These are phyloP conservation scores for Agroathelia rolfsii DNA, from an alignment of 1,284 basidiomycete species.

Conservation along the genomic window DNA sequence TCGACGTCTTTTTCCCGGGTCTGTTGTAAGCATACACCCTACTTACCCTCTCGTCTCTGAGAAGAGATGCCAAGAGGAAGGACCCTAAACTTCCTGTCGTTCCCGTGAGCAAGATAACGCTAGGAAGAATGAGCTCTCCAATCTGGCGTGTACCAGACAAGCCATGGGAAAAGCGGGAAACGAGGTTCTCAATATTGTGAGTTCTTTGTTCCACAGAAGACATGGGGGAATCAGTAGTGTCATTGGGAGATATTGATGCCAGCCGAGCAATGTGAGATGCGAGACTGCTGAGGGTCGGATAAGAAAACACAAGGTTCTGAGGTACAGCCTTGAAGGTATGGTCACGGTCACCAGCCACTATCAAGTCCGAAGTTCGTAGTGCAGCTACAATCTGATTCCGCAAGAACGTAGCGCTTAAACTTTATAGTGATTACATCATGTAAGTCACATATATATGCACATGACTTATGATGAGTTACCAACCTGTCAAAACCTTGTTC, in stretches of 20 bases:
- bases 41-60: conserved; percentile 12
- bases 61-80: conserved; percentile 16
- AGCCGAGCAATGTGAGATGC: conserved; percentile 10
- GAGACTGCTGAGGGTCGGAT: conserved; percentile 16
- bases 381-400: conserved; percentile 16
- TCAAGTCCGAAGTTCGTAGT: conserved; percentile 9
- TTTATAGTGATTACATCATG: conserved; percentile 7
- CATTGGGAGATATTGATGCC: too few relatives aligned
- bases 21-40: conserved; percentile 25
- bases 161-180: too few relatives aligned
- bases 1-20: conserved; percentile 10
- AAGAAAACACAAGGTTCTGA: conserved; percentile 19
- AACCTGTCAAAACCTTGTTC: conserved; percentile 22
- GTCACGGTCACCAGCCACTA: too few relatives aligned
- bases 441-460: not conserved
- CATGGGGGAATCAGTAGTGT: too few relatives aligned
- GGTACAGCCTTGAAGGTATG: conserved; percentile 11
- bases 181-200: not conserved
- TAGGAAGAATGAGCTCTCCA: too few relatives aligned
- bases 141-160: too few relatives aligned
- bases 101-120: conserved; percentile 21
- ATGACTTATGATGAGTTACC: too few relatives aligned
- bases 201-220: too few relatives aligned
- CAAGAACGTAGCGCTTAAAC: conserved; percentile 16
- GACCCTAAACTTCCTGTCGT: conserved; percentile 22